A percentile compares a stretch with the other conserved stretches of the same genome.
These are phyloP conservation scores for Cyberlindnera suaveolens DNA, from an alignment of 805 yeast species.

Conservation along the genomic window DNA sequence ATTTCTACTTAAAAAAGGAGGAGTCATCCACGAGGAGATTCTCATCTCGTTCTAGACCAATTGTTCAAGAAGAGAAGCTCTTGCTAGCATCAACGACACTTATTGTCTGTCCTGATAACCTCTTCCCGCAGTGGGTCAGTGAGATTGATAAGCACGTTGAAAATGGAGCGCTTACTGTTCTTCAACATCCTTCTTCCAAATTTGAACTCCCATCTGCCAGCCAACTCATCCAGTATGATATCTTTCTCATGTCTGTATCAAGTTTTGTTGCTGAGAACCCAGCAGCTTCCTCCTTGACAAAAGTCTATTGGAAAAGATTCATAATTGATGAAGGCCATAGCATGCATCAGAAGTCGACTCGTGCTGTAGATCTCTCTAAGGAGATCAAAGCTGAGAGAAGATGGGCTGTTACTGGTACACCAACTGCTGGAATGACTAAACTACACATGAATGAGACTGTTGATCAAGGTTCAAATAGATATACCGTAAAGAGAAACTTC, in stretches of 20 bases:
- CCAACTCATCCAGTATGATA: constrained; percentile 38
- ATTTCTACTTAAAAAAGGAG: constrained; percentile 29
- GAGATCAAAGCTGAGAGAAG: constrained; percentile 49
- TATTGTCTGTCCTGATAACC: constrained; percentile 59
- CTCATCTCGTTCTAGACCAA: constrained; percentile 12
- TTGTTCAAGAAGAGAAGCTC: constrained; percentile 25
- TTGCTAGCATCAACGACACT: constrained; percentile 48
- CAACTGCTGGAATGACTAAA: constrained; percentile 62
- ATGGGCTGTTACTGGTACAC: constrained; percentile 77
- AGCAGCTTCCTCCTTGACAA: constrained; percentile 30
- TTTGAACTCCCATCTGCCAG: constrained; percentile 26
- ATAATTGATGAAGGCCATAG: constrained; percentile 76
- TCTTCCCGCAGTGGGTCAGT: constrained; percentile 57
- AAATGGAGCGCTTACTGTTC: constrained; percentile 30
- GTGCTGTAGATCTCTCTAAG: constrained; percentile 43
- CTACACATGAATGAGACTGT: constrained; percentile 34
- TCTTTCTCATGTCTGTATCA: constrained; percentile 44
- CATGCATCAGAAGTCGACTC: constrained; percentile 45
- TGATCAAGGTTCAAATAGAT: constrained; percentile 20
- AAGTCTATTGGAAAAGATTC: constrained; percentile 58
- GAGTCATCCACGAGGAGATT: constrained; percentile 15
- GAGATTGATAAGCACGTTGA: constrained; percentile 54
- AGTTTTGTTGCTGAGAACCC: constrained; percentile 36
- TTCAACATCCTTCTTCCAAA: constrained; percentile 21
- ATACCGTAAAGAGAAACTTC: constrained; percentile 43